Evolutionary conservation across 2,329 filamentous ascomycete species (phyloP), one percentile per base, ranked within the genome.

Genomic region (Apiospora malaysiana): DNA sequence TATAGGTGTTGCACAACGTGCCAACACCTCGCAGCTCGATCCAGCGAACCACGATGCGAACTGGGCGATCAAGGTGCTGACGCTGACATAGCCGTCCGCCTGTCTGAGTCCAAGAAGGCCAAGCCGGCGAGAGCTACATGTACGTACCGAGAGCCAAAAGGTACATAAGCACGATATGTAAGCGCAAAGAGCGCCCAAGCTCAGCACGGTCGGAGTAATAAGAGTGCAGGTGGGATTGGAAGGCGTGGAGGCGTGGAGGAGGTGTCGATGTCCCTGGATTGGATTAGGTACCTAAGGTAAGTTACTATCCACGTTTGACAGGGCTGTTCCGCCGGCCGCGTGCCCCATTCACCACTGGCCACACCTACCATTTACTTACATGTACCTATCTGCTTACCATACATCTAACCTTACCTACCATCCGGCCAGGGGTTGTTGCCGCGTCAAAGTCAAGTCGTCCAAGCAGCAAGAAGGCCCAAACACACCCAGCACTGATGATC

Each of bases 301-400:
- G n/a, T n/a, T n/a, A n/a, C n/a, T 32, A 32, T 32, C 6, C 32
- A 27, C 49, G 12, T 56, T 56, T 6, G 49, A 32, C 49, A 32
- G 49, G 49, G 49, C 25, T 56, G 49, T 56, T 56, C 49, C 25
- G 49, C 49, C 49, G 49, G 49, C 40, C 40, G 40, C 49, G 12
- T 23, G 25, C 49, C 49, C 49, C 49, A 56, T 25, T 23, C 27
- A 56, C 16, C 49, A 51, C 25, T 23, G 10, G 47, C 23, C 21
- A 21, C 8, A 42, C 40, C 12, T 14, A 42, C 46, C 46, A 47
- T 47, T 23, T 9, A 27, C 49, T 27, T 32, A 32, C 3, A n/a
- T n/a, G n/a, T n/a, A n/a, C n/a, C n/a, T n/a, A n/a, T n/a, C n/a
- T n/a, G 32, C 3, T 32, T 32, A 32, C 32, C 32, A n/a, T n/a